phyloP scores from a whole-genome alignment of 306 rosid genomes.

The Vigna trinervia region DNA sequence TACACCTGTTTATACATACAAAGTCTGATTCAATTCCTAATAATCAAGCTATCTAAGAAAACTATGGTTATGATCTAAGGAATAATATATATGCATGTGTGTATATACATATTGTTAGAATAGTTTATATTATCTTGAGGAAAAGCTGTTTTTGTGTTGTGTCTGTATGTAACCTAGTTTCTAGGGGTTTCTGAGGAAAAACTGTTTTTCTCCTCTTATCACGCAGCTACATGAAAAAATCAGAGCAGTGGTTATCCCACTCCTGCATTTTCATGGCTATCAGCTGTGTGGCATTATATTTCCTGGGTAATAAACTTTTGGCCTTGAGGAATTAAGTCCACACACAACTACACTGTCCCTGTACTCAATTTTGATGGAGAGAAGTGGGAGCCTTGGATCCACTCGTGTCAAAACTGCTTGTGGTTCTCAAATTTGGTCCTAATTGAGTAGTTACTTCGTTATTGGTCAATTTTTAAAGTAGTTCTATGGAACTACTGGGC shows the following conservation, averaged over 20 bases:
- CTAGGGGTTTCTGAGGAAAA: no score
- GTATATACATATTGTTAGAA: no score
- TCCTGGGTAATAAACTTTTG: background rate
- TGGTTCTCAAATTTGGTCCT: conserved; percentile 10
- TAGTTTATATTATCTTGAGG: no score
- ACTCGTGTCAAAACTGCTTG: background rate
- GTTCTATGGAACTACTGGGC: conserved; percentile 4
- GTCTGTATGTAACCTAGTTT: no score
- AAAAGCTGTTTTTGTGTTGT: no score
- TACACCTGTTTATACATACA: no score
- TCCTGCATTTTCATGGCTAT: background rate
- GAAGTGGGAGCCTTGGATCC: conserved; percentile 10
- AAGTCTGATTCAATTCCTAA: no score
- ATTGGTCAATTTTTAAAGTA: background rate
- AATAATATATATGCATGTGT: no score
- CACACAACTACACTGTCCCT: background rate
- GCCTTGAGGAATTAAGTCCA: conserved; percentile 14
- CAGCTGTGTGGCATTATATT: background rate
- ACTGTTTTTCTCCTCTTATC: background rate
- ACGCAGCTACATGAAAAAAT: background rate
- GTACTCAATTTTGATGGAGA: conserved; percentile 6
- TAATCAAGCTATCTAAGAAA: no score
- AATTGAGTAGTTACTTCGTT: background rate
- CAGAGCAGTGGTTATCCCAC: background rate
- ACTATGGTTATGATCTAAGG: no score